Evolutionary conservation across 176 grass and related monocot species (phyloP).

Genomic region (Thalia dealbata): DNA sequence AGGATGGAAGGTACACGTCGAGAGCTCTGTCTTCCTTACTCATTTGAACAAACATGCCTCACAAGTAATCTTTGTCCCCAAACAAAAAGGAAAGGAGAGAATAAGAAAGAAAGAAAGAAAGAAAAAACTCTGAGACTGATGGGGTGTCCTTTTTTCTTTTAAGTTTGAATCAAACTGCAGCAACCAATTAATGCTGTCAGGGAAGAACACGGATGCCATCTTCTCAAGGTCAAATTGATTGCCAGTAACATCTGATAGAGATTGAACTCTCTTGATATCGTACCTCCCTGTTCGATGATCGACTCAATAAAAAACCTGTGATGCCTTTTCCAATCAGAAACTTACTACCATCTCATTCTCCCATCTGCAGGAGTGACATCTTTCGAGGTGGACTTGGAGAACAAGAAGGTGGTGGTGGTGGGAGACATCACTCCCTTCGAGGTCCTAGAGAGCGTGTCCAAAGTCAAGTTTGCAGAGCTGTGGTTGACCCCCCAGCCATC

Average conservation of each 20-base stretch:
- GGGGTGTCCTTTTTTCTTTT: no score
- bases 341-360: not conserved
- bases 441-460: slow-evolving; percentile 72
- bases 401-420: slow-evolving; percentile 75
- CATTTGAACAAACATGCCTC: no score
- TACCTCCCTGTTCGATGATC: not conserved
- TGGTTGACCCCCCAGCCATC: slow-evolving; percentile 26
- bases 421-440: slow-evolving; percentile 93
- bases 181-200: not conserved
- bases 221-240: not conserved
- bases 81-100: no score
- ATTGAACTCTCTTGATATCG: no score
- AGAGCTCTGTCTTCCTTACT: slow-evolving; percentile 1
- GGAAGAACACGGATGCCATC: not conserved
- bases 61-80: no score
- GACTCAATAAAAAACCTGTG: no score
- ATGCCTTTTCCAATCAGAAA: no score
- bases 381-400: slow-evolving; percentile 86
- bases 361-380: slow-evolving; percentile 53
- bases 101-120: no score
- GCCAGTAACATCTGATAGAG: no score
- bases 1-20: slow-evolving; percentile 97
- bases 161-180: no score
- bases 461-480: slow-evolving; percentile 78
- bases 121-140: no score